These are phyloP conservation scores for Persicaria tinctoria DNA, from an alignment of 148 eudicot genomes.

Conservation along the genomic window DNA sequence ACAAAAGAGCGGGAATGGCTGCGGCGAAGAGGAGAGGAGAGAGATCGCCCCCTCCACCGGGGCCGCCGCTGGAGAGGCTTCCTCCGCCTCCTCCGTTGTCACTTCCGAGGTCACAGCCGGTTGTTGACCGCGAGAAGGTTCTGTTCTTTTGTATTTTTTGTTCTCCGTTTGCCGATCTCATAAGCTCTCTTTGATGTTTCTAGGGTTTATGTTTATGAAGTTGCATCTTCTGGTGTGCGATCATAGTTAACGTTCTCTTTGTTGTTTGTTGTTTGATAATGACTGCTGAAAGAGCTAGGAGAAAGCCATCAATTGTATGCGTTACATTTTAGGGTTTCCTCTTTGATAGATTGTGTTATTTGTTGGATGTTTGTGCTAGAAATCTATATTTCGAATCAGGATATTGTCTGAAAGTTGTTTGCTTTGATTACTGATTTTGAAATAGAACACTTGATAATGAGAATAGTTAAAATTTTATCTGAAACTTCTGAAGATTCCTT, in stretches of 20 bases:
- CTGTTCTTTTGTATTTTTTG: neutral
- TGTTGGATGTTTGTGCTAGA: neutral
- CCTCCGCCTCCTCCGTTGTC: constrained; percentile 6
- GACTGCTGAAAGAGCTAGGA: neutral
- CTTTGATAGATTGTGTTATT: neutral
- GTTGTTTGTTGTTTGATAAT: neutral
- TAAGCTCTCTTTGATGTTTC: neutral
- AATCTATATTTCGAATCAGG: neutral
- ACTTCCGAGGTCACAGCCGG: neutral
- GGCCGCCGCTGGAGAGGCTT: constrained; percentile 4
- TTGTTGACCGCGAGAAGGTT: constrained; percentile 11
- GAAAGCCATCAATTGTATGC: neutral
- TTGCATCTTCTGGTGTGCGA: neutral
- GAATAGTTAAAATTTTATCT: neutral
- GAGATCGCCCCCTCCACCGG: constrained; percentile 1
- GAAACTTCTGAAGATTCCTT: neutral
- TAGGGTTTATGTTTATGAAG: constrained; percentile 4
- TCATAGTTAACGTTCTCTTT: neutral
- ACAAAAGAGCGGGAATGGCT: constrained; percentile 6
- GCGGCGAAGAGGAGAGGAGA: constrained; percentile 7
- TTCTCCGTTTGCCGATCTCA: neutral
- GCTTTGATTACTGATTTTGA: neutral
- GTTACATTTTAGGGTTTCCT: neutral
- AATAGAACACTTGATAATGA: neutral
- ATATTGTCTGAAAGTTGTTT: neutral